Evolutionary conservation across 1,284 basidiomycete species (phyloP), one percentile per base, ranked within the genome.

Genomic region (Microbotryum violaceum): DNA sequence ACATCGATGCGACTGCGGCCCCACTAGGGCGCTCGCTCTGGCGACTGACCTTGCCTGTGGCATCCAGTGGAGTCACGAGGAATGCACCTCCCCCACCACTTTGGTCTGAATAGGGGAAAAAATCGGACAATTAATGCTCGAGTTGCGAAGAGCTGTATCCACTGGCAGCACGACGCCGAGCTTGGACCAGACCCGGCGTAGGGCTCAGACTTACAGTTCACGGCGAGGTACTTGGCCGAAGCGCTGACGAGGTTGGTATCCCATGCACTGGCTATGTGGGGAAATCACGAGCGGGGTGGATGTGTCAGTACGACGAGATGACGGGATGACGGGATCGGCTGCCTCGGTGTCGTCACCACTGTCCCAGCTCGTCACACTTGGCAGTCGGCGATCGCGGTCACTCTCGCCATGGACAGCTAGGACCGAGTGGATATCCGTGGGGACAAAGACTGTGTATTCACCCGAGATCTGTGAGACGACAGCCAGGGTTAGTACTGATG

Each of bases 191-290:
- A 25, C 9, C 12, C 27, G 10, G 14, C 23, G 16, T 9, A 27
- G 27, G 4, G 27, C 27, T 27, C 27, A 27, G 88, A 84, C 76
- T 91, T 90, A 91, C 92, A 97, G 82, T 97, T 97, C 64, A 97
- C 77, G 60, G 87, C 86, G 71, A 96, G 78, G 77, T 90, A 96
- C 79, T 84, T 81, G 87, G 89, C 70, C 23, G 63, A 66, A 2
- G 89, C 89, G 66, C 89, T 82, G 69, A 97, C 80, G 67, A 97
- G 79, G 75, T 97, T 96, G 52, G 94, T 97, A 77, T 98, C 94
- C 91, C 91, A 97, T 20, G 94, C 91, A 68, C 83, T 88, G 73
- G 66, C 69, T 25, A 37, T 25, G 47, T 45, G 45, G 83, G 86
- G 56, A 88, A 3, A 42, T 86, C 44, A 89, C 81, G 54, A 54